Evolutionary conservation across 495 filamentous ascomycete genomes (phyloP), one percentile per base, ranked within the genome.

Genomic region (Daldinia loculata): DNA sequence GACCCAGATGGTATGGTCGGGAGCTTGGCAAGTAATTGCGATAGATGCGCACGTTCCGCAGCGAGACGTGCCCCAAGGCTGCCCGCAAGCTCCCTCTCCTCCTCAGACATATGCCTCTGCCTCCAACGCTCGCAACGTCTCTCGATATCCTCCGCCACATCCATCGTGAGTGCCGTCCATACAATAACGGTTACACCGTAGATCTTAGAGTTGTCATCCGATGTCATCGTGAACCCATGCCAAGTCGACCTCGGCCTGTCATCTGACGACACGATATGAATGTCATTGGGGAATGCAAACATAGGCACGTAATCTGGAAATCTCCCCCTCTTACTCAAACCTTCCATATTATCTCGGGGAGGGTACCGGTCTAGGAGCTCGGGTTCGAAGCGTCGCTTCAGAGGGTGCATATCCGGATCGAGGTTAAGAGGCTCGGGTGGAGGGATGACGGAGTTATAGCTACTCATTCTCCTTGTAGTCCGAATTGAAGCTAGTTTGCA

Each of bases 191-290:
- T 94, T 65, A 98, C 92, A 29, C 93, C 95, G 75, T 99, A 94
- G 19, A 98, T 84, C 72, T 93, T 94, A 43, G 93, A 92, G 69
- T 92, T 94, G 76, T 98, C 95, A 36, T 90, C 90, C 45, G 90
- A 92, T 4, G 95, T 99, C 95, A 99, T 98, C 64, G 92, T 93
- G 77, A 98, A 99, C 45, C 95, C 95, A 83, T 99, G 95, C 95
- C 95, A 99, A 22, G 95, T 97, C 48, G 95, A 91, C 61, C 94
- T 85, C 2, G 95, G 95, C 67, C 93, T 87, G 75, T 98, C 94
- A 75, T 99, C 95, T 2, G 93, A 93, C 8, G 95, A 97, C 7
- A 98, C 92, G 57, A 99, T 95, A 63, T 93, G 93, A 72, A 99
- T 93, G 80, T 99, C 95, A 78, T 99, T 97, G 29, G 95, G 95